phyloP scores from a whole-genome alignment of 495 filamentous ascomycete genomes.

The Penicillium lagena region DNA sequence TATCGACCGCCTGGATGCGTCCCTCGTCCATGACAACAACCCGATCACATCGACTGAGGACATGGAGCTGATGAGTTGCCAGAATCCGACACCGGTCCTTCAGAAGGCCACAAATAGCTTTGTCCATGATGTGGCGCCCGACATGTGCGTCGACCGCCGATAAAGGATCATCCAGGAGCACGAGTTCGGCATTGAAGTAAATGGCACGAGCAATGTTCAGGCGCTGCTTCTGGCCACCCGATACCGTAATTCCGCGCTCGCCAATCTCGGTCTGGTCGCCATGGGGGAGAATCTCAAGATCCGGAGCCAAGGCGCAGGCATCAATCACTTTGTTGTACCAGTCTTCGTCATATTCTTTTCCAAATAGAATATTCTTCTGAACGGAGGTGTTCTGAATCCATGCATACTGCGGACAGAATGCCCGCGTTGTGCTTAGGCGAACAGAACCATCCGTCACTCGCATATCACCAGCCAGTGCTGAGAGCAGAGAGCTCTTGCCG shows the following conservation, averaged over 20 bases:
- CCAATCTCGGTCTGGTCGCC: slow-evolving; percentile 56
- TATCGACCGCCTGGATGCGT: slow-evolving; percentile 74
- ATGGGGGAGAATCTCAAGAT: slow-evolving; percentile 48
- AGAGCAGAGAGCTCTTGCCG: slow-evolving; percentile 86
- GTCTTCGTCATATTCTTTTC: slow-evolving; percentile 49
- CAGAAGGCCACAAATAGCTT: slow-evolving; percentile 85
- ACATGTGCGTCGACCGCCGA: slow-evolving; percentile 83
- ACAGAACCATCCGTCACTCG: slow-evolving; percentile 68
- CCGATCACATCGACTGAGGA: slow-evolving; percentile 81
- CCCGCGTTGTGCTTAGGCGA: slow-evolving; percentile 66
- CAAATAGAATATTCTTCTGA: slow-evolving; percentile 85
- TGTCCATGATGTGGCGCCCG: slow-evolving; percentile 91
- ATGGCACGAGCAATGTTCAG: slow-evolving; percentile 78
- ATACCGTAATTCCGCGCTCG: slow-evolving; percentile 56
- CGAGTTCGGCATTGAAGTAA: slow-evolving; percentile 74
- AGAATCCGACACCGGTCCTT: slow-evolving; percentile 85
- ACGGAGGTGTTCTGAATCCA: slow-evolving; percentile 95
- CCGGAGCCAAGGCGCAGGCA: slow-evolving; percentile 50
- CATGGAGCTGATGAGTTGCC: slow-evolving; percentile 92
- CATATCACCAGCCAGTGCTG: slow-evolving; percentile 93
- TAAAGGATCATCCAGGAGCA: slow-evolving; percentile 80
- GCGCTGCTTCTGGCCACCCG: slow-evolving; percentile 62
- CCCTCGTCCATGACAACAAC: slow-evolving; percentile 90
- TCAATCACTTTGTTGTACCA: slow-evolving; percentile 55
- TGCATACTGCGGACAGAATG: slow-evolving; percentile 92